Conservation (phyloP, 2,329 filamentous ascomycete species). For the Oidium heveae region DNA sequence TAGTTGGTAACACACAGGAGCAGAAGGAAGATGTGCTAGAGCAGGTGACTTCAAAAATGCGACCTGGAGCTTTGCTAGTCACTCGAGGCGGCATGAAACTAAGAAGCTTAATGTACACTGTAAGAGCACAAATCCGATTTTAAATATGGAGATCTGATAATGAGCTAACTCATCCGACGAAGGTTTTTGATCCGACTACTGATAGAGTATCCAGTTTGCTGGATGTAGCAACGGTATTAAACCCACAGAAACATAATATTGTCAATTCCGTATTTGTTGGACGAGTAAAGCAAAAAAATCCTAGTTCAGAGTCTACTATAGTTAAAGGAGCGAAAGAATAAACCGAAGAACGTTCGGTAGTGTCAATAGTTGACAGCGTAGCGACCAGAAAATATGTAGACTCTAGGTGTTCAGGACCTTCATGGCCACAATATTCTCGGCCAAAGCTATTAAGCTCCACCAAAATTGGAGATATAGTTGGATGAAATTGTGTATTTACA, state of each 20-base stretch:
- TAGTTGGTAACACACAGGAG: constrained; percentile 20
- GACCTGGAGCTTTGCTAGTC: constrained; percentile 19
- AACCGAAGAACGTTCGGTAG: too few relatives aligned
- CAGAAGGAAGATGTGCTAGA: constrained; percentile 19
- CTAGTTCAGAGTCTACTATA: too few relatives aligned
- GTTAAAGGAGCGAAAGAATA: too few relatives aligned
- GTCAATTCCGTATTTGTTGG: constrained; percentile 24
- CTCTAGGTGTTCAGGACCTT: too few relatives aligned
- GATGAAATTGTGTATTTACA: too few relatives aligned
- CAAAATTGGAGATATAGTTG: too few relatives aligned
- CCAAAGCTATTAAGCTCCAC: too few relatives aligned
- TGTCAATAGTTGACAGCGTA: too few relatives aligned
- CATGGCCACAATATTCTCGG: too few relatives aligned
- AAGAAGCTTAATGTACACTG: constrained; percentile 22
- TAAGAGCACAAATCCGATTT: constrained; percentile 8
- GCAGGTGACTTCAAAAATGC: constrained; percentile 17
- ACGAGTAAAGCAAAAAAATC: constrained; percentile 4
- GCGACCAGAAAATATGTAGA: too few relatives aligned
- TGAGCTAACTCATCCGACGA: not conserved
- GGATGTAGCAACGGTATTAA: constrained; percentile 19
- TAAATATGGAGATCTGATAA: not conserved
- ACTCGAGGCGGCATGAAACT: constrained; percentile 21
- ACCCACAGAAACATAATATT: constrained; percentile 21
- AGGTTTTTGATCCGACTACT: constrained; percentile 18
- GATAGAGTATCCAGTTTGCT: constrained; percentile 14